Base-by-base conservation (phyloP, 805 yeast genomes). In the Saitoella complicata region DNA sequence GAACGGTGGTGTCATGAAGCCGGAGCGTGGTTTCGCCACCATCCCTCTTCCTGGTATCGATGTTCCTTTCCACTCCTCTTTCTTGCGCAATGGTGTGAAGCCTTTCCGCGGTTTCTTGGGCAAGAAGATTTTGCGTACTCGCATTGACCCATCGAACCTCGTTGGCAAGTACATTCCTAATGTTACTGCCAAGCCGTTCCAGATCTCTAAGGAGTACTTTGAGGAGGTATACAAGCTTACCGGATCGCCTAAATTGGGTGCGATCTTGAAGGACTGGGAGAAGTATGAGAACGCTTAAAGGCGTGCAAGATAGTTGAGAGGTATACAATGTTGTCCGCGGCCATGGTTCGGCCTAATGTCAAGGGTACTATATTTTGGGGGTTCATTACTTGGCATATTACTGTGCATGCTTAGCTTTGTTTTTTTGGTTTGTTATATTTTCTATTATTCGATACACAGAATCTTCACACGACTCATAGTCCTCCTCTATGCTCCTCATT, bases 61-160 rank as follows among this genome's bases (percentile, higher is more conserved):
- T n/a, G 99, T 91, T 62, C 99, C 99, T 51, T 91, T 91, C 96
- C 99, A 91, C 69, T 86, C 96, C 31, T 80, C 95, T n/a, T 91
- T 93, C 70, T 74, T 91, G 70, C 81, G 88, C 74, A 83, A 91
- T 46, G 99, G 99, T 68, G 99, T 91, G 49, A 88, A 87, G 68
- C 98, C 98, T 58, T 91, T 91, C 84, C 87, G 88, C 73, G 83
- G 86, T 69, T 91, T 91, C 80, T 74, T 91, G 70, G 78, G 79
- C 63, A 91, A 86, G 80, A 88, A 91, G 76, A 81, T 91, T 59
- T 80, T 94, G 51, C 84, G 81, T 70, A 82, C 85, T 57, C 93
- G 95, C 41, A 91, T 91, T 53, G 88, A 88, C 70, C 94, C 95
- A 49, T 80, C 91, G 49, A 84, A 85, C 64, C 74, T 91, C 68